Evolutionary conservation across 352 stramenopile species (phyloP).

Genomic region (Pythium folliculosum): DNA sequence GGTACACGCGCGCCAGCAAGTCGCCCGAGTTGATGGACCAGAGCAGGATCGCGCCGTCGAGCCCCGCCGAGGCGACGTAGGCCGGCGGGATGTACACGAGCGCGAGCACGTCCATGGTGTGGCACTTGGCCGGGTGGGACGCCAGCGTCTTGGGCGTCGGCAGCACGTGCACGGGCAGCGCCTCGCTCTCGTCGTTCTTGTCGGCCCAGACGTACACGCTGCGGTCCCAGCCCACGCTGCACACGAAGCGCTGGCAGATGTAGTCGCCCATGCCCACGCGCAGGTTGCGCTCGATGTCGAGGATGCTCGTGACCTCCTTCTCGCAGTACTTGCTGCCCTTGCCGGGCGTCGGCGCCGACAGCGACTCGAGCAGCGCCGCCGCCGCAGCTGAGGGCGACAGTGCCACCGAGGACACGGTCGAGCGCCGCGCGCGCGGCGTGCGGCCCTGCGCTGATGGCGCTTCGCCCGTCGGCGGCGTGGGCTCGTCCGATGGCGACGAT

Average conservation of each 20-base stretch:
- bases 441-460: slow-evolving; percentile 1
- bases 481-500: no score
- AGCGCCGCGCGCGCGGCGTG: slow-evolving; percentile 9
- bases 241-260: slow-evolving; percentile 80
- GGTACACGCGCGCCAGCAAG: slow-evolving; percentile 58
- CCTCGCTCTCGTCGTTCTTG: slow-evolving; percentile 77
- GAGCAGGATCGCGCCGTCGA: slow-evolving; percentile 73
- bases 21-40: slow-evolving; percentile 84
- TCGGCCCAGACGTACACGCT: slow-evolving; percentile 83
- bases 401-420: not conserved
- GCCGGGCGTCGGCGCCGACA: not conserved
- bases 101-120: slow-evolving; percentile 71
- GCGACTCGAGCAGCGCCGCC: slow-evolving; percentile 10
- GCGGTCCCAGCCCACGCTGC: slow-evolving; percentile 84
- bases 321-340: slow-evolving; percentile 50
- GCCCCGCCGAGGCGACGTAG: slow-evolving; percentile 65
- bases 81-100: slow-evolving; percentile 71
- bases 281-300: slow-evolving; percentile 79
- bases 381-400: not conserved
- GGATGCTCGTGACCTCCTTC: slow-evolving; percentile 83
- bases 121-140: slow-evolving; percentile 37
- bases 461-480: slow-evolving; percentile 5
- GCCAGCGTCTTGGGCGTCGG: slow-evolving; percentile 36
- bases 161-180: slow-evolving; percentile 57
- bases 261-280: slow-evolving; percentile 82